phyloP scores from a whole-genome alignment of 129 eudicot species.

The Ambrosia trifida region DNA sequence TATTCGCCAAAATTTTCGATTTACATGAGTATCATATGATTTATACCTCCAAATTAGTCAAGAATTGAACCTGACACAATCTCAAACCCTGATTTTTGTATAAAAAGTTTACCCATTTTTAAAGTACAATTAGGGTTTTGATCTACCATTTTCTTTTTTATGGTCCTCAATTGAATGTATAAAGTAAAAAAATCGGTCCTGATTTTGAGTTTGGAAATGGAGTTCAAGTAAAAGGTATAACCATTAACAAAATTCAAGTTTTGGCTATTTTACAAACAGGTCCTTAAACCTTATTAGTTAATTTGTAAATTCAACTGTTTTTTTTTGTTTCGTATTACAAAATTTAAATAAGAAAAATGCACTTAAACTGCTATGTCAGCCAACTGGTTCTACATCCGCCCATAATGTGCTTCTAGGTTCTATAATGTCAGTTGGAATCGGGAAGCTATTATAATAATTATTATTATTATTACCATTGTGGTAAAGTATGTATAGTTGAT shows the following conservation, averaged over 20 bases:
- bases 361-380: background rate
- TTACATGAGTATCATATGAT: too few relatives aligned
- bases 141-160: background rate
- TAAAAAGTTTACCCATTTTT: background rate
- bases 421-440: too few relatives aligned
- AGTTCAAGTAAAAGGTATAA: background rate
- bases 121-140: background rate
- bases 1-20: too few relatives aligned
- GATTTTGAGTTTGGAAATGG: background rate
- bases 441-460: background rate
- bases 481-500: background rate
- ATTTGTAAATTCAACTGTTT: background rate
- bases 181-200: constrained; percentile 1
- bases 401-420: background rate
- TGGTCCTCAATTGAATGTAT: constrained; percentile 3
- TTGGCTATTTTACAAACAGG: background rate
- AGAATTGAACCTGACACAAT: background rate
- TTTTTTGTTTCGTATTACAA: too few relatives aligned
- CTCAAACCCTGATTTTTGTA: background rate
- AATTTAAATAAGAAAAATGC: background rate
- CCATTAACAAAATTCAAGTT: background rate
- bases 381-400: background rate
- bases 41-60: too few relatives aligned
- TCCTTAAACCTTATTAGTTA: background rate
- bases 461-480: background rate